These are phyloP conservation scores for Leishmania amazonensis DNA, from an alignment of 208 protist genomes.

Conservation along the genomic window DNA sequence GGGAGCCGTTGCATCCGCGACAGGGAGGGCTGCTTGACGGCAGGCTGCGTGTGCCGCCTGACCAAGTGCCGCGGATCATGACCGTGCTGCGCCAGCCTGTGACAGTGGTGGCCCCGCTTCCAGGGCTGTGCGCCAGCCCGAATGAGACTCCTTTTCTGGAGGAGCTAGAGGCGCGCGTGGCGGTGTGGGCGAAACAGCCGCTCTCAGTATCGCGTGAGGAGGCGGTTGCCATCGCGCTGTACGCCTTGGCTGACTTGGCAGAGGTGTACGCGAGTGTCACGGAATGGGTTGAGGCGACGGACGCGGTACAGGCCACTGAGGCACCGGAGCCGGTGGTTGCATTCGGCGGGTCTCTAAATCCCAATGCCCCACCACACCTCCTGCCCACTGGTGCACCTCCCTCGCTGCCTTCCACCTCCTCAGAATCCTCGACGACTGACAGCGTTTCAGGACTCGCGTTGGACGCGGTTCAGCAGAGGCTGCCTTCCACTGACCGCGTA, in stretches of 20 bases:
- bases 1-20: not conserved
- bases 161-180: constrained; percentile 36
- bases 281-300: not conserved
- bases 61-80: constrained; percentile 22
- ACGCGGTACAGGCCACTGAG: not conserved
- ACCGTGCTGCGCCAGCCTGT: constrained; percentile 42
- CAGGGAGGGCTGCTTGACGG: not conserved
- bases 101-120: constrained; percentile 47
- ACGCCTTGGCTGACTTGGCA: constrained; percentile 37
- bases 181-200: constrained; percentile 11
- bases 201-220: constrained; percentile 26
- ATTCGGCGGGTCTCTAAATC: not conserved
- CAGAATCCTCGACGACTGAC: not conserved
- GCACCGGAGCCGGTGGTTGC: not conserved
- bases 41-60: not conserved
- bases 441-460: not conserved
- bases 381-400: not conserved
- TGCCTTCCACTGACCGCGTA: not conserved
- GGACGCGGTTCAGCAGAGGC: not conserved
- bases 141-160: constrained; percentile 37
- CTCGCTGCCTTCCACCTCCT: not conserved
- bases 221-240: constrained; percentile 38
- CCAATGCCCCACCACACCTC: not conserved
- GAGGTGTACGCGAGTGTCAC: constrained; percentile 6
- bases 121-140: constrained; percentile 48